phyloP scores from a whole-genome alignment of 2,329 filamentous ascomycete genomes.

The Diaporthe velutina region DNA sequence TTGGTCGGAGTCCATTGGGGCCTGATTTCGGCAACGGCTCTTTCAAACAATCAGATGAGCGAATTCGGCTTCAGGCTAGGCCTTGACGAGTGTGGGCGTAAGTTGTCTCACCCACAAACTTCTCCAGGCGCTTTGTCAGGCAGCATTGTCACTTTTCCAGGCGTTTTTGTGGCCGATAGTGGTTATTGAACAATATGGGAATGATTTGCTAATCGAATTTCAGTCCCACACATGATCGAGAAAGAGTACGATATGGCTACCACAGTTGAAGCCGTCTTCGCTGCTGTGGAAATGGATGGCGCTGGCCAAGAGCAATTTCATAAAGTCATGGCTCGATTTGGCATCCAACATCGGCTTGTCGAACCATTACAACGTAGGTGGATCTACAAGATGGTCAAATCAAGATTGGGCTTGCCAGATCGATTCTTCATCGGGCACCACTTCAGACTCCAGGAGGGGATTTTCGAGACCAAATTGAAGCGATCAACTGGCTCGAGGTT shows the following conservation, averaged over 20 bases:
- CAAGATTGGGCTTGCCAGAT: background rate
- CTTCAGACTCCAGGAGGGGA: background rate
- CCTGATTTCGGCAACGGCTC: background rate
- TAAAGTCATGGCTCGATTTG: conserved; percentile 11
- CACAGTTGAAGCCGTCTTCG: conserved; percentile 34
- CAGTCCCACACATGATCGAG: conserved; percentile 1
- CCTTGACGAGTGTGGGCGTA: conserved; percentile 21
- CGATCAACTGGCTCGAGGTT: too few relatives aligned
- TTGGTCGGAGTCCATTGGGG: background rate
- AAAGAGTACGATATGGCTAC: background rate
- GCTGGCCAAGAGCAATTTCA: background rate
- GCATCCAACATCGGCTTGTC: conserved; percentile 9
- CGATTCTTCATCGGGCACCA: conserved; percentile 32
- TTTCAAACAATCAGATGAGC: conserved; percentile 16
- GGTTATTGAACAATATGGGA: too few relatives aligned
- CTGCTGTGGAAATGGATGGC: conserved; percentile 34
- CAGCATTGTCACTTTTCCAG: too few relatives aligned
- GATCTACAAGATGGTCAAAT: background rate
- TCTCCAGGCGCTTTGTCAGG: background rate
- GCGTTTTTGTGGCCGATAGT: background rate
- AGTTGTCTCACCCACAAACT: background rate
- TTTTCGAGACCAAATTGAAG: background rate
- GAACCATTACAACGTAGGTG: background rate
- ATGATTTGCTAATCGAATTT: background rate
- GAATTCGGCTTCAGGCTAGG: conserved; percentile 4